Conservation (phyloP, 2,329 filamentous ascomycete genomes). For the Dactylellina haptotyla region DNA sequence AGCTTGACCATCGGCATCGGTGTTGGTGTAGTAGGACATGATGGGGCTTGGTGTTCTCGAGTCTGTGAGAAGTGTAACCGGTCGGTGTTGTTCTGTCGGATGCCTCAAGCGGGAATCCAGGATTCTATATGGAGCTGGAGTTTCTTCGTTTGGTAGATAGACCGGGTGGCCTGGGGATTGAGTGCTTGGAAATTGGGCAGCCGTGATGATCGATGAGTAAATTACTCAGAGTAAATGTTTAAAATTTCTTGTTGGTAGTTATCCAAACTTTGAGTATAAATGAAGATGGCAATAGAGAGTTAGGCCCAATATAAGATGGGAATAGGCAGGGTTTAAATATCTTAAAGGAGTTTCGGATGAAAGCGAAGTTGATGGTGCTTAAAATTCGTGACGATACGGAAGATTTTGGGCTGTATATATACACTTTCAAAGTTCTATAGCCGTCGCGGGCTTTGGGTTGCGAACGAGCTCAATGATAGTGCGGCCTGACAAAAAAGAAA, state of each 20-base stretch:
- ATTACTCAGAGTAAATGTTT: no score
- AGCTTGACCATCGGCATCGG: conserved; percentile 3
- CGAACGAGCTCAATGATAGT: background rate
- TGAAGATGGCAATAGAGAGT: no score
- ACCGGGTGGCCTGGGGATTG: conserved; percentile 16
- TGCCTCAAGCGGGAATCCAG: conserved; percentile 19
- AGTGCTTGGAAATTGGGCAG: background rate
- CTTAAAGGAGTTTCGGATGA: no score
- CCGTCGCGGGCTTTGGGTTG: background rate
- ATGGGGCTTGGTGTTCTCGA: conserved; percentile 29
- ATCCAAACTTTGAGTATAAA: background rate
- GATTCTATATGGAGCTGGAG: background rate
- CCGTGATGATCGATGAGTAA: no score
- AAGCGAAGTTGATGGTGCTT: no score
- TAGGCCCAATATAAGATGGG: no score
- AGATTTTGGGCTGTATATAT: no score
- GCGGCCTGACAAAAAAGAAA: background rate
- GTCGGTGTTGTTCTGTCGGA: background rate
- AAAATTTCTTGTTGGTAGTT: no score
- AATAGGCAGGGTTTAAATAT: no score
- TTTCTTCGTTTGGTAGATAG: conserved; percentile 10
- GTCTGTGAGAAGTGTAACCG: conserved; percentile 13
- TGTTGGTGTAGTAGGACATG: conserved; percentile 28
- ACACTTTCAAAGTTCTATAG: background rate
- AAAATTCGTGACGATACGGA: no score